These are phyloP conservation scores for Hymenoscyphus infarciens DNA, from an alignment of 2,329 filamentous ascomycete species.

Conservation along the genomic window DNA sequence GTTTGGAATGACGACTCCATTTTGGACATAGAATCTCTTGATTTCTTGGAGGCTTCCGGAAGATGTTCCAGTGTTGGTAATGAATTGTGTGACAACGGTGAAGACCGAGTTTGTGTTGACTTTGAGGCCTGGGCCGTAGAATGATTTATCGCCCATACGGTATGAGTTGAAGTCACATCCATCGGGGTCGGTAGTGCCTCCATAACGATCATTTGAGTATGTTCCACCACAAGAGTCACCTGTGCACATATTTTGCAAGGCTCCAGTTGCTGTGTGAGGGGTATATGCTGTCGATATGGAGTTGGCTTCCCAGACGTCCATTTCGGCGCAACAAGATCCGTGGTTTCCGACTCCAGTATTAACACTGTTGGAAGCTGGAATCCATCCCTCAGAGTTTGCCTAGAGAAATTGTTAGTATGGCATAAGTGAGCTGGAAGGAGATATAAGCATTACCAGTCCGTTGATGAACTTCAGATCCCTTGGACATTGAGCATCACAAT, in stretches of 20 bases:
- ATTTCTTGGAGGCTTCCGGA: conserved; percentile 50
- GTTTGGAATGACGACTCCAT: conserved; percentile 49
- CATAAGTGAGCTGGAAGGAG: not conserved
- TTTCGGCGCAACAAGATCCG: conserved; percentile 59
- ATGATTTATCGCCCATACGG: conserved; percentile 52
- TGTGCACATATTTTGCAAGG: conserved; percentile 34
- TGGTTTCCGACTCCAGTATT: conserved; percentile 50
- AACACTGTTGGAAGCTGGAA: conserved; percentile 42
- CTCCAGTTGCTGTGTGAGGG: conserved; percentile 44
- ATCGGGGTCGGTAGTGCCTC: conserved; percentile 55
- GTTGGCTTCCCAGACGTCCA: conserved; percentile 66
- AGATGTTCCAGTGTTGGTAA: conserved; percentile 46
- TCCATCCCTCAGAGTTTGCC: conserved; percentile 54
- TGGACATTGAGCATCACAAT: conserved; percentile 56
- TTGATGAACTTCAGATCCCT: conserved; percentile 50
- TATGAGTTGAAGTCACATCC: conserved; percentile 61
- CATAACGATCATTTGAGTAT: conserved; percentile 42
- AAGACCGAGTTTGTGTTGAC: conserved; percentile 50
- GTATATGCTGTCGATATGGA: conserved; percentile 53
- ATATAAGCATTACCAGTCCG: conserved; percentile 39
- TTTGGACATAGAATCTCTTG: conserved; percentile 53
- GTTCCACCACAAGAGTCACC: conserved; percentile 42
- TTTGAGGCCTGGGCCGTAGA: conserved; percentile 51
- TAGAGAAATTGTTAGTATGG: conserved; percentile 22
- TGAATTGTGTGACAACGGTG: conserved; percentile 58